Conservation (phyloP, 257 asterid species). For the Jacaranda mimosifolia region DNA sequence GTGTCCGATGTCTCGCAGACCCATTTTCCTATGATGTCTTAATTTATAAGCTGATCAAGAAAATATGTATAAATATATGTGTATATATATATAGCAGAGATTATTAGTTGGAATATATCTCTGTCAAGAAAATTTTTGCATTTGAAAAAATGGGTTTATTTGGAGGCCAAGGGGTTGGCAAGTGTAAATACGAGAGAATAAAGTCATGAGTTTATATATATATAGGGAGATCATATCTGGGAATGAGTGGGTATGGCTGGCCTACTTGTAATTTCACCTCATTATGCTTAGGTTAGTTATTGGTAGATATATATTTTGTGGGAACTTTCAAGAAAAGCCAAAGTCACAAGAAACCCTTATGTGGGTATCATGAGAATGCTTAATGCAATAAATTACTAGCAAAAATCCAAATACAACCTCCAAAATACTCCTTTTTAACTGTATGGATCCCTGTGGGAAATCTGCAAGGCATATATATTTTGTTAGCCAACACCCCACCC, state of each 20-base stretch:
- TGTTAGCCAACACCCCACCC: too few relatives aligned
- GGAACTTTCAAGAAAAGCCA: slow-evolving; percentile 36
- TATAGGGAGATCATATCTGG: not conserved
- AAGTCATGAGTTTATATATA: slow-evolving; percentile 32
- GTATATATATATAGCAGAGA: not conserved
- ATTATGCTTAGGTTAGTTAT: slow-evolving; percentile 32
- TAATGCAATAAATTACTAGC: slow-evolving; percentile 21
- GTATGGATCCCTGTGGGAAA: not conserved
- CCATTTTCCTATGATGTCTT: slow-evolving; percentile 46
- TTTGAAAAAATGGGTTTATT: not conserved
- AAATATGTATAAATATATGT: not conserved
- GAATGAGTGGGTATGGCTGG: not conserved
- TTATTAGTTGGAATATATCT: not conserved
- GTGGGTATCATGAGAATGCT: slow-evolving; percentile 30
- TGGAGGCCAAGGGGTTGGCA: not conserved
- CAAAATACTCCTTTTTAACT: slow-evolving; percentile 22
- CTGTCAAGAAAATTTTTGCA: not conserved
- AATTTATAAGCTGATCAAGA: not conserved
- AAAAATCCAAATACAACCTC: slow-evolving; percentile 11
- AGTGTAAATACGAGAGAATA: not conserved
- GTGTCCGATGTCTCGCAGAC: slow-evolving; percentile 73
- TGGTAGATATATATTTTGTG: slow-evolving; percentile 12
- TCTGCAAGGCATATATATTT: too few relatives aligned
- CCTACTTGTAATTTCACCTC: not conserved
- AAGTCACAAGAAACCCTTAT: slow-evolving; percentile 37